Evolutionary conservation across 1,139 yeast species (phyloP), one percentile per base, ranked within the genome.

Genomic region (Debaryomycetaceae sp.): DNA sequence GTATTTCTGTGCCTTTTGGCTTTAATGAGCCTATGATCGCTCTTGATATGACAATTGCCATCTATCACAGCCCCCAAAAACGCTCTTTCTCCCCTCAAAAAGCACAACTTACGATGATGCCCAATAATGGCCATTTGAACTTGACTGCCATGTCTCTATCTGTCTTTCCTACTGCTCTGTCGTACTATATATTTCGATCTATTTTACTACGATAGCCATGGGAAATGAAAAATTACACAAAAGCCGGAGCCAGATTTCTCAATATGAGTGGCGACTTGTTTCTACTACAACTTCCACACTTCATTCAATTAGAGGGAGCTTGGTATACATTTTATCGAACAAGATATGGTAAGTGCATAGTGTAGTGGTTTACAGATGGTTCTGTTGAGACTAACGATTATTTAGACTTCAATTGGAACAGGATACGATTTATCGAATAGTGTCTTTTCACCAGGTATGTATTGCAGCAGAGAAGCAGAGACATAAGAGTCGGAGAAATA

Each of bases 361-460:
- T 27, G 11, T 8, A 8, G 2, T 3, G 3, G 3, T 8, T 3
- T 11, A 27, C 31, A 27, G 31, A 31, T 22, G 14, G 22, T 8
- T 14, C n/a, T 13, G 20, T 29, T 29, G 8, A 24, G 51, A 53
- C 57, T 56, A 55, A 56, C 59, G 37, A 27, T 8, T 22, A 29
- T 44, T 11, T 42, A 59, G 68, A 87, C 97, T 39, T 90, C 97
- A 44, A 90, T 91, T 60, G 98, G 98, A 58, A 91, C 97, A 31
- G 98, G 98, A 34, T 91, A 91, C 79, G 98, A 91, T 75, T 81
- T 91, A 63, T 88, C 97, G 40, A 91, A 91, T 72, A 85, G 95
- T 72, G 96, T 90, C 49, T 87, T 87, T 65, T 73, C 78, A 40
- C 78, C 78, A 55, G 65, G 67, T 63, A 64, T 50, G 68, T 64